Conservation (phyloP, 2,329 filamentous ascomycete species). For the Trichoderma simmonsii region DNA sequence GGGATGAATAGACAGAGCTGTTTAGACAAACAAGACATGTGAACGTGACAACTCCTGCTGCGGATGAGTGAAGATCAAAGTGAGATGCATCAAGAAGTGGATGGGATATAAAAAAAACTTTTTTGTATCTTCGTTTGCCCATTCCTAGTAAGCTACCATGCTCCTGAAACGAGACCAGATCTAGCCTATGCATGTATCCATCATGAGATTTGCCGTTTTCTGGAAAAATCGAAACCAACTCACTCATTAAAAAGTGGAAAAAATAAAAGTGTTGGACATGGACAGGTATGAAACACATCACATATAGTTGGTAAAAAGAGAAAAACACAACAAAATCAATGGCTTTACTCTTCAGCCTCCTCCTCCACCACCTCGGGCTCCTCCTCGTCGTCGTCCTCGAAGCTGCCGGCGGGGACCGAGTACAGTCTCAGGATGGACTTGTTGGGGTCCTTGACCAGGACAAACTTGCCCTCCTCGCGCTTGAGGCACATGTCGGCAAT, state of each 20-base stretch:
- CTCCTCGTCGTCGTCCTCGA: slow-evolving; percentile 80
- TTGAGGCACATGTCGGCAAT: slow-evolving; percentile 91
- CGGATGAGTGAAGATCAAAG: neutral
- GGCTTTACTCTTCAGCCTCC: slow-evolving; percentile 32
- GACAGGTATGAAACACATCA: neutral
- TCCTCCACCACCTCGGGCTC: slow-evolving; percentile 49
- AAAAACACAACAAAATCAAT: neutral
- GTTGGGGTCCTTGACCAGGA: slow-evolving; percentile 88
- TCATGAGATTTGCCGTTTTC: neutral
- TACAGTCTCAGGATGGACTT: slow-evolving; percentile 93
- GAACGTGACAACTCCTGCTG: too few relatives aligned
- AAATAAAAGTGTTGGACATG: neutral
- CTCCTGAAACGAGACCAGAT: slow-evolving; percentile 9
- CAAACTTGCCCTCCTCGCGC: slow-evolving; percentile 76
- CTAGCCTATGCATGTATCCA: slow-evolving; percentile 1
- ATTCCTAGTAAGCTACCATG: slow-evolving; percentile 2
- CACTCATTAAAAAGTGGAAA: neutral
- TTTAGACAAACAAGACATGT: neutral
- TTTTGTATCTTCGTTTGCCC: neutral
- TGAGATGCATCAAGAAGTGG: neutral
- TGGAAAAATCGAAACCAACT: neutral
- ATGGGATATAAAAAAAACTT: neutral
- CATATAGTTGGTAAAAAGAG: neutral
- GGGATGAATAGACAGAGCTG: neutral
- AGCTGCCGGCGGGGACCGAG: slow-evolving; percentile 80